These are phyloP conservation scores for Forsythia viridissima DNA, from an alignment of 257 asterid species.

Conservation along the genomic window DNA sequence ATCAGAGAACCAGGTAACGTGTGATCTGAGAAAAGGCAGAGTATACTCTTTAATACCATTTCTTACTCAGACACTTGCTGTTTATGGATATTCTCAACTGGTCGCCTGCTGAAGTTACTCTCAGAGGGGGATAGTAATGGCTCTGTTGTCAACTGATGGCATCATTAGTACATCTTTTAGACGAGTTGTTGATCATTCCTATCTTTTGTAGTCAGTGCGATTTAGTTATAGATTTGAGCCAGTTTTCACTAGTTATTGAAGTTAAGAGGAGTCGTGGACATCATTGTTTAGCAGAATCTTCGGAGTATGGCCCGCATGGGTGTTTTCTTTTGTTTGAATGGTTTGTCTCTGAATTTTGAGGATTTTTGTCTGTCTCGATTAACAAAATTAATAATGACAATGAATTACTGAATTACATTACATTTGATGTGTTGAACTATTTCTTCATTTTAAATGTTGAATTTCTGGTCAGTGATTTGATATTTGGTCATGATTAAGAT, in stretches of 20 bases:
- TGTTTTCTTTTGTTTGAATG: not conserved
- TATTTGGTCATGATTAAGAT: too few relatives aligned
- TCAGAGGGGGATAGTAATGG: not conserved
- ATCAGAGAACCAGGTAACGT: conserved; percentile 51
- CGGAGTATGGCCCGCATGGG: not conserved
- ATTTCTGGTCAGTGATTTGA: too few relatives aligned
- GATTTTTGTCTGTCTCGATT: not conserved
- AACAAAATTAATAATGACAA: not conserved
- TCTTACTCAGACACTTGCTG: conserved; percentile 19
- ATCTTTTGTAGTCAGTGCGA: not conserved
- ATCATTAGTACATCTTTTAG: conserved; percentile 12
- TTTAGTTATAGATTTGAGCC: not conserved
- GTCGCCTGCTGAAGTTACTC: conserved; percentile 17
- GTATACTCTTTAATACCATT: conserved; percentile 22
- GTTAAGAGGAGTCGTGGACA: not conserved
- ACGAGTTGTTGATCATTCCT: not conserved
- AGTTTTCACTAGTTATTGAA: not conserved
- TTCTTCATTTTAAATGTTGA: too few relatives aligned
- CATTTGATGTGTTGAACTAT: too few relatives aligned
- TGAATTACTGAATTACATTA: too few relatives aligned
- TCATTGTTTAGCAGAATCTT: not conserved
- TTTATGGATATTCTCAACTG: conserved; percentile 14
- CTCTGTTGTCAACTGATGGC: not conserved
- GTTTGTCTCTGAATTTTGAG: not conserved
- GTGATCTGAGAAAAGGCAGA: conserved; percentile 24